phyloP scores from a whole-genome alignment of 495 filamentous ascomycete species.

The Talaromyces wortmannii region DNA sequence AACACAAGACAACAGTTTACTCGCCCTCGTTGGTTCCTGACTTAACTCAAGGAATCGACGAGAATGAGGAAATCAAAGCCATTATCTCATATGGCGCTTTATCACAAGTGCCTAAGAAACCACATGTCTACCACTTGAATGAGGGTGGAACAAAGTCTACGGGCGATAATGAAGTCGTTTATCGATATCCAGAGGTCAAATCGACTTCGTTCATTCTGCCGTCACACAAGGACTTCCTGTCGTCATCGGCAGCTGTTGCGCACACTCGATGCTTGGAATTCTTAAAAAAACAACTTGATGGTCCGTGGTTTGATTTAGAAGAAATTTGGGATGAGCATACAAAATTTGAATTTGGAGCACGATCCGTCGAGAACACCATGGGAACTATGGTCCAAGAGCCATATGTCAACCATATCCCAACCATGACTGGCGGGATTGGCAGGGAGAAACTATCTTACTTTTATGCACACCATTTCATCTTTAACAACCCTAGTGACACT shows the following conservation, averaged over 20 bases:
- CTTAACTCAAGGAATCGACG: too few species aligned
- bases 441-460: conserved; percentile 54
- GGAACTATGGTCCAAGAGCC: conserved; percentile 51
- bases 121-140: too few species aligned
- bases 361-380: conserved; percentile 39
- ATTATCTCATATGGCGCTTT: too few species aligned
- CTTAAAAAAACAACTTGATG: conserved; percentile 23
- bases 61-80: too few species aligned
- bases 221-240: too few species aligned
- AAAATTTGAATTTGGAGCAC: conserved; percentile 27
- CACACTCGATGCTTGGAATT: conserved; percentile 28
- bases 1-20: too few species aligned
- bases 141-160: too few species aligned
- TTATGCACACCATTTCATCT: conserved; percentile 70
- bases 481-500: conserved; percentile 59
- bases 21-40: too few species aligned
- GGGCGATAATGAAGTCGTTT: too few species aligned
- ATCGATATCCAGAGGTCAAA: too few species aligned
- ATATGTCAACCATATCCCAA: conserved; percentile 54
- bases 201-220: too few species aligned
- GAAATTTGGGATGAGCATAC: conserved; percentile 53
- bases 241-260: not conserved
- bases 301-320: conserved; percentile 52
- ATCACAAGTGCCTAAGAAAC: too few species aligned
- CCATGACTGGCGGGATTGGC: conserved; percentile 67